These are phyloP conservation scores for Exutisphaerella laricina DNA, from an alignment of 2,329 filamentous ascomycete species.

Conservation along the genomic window DNA sequence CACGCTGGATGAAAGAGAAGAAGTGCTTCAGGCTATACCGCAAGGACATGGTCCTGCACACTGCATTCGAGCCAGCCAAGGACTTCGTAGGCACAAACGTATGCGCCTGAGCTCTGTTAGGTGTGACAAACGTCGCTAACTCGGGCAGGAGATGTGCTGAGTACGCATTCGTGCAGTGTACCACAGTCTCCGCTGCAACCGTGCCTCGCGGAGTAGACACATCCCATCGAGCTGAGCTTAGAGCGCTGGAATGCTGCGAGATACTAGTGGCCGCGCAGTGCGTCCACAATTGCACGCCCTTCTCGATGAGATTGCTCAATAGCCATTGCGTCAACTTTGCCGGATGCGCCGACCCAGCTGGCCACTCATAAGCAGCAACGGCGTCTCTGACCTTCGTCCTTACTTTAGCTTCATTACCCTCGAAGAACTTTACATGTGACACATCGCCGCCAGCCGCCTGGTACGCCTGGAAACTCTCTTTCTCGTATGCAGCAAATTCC, in stretches of 20 bases:
- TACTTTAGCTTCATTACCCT: conserved; percentile 36
- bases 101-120: conserved; percentile 44
- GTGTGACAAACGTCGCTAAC: conserved; percentile 35
- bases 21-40: conserved; percentile 45
- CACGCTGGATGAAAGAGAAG: conserved; percentile 47
- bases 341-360: conserved; percentile 46
- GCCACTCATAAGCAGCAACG: conserved; percentile 48
- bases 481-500: conserved; percentile 44
- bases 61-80: conserved; percentile 33
- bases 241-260: conserved; percentile 12
- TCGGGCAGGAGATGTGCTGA: conserved; percentile 36
- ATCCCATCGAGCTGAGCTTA: conserved; percentile 28
- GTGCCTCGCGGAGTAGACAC: conserved; percentile 34
- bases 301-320: conserved; percentile 34
- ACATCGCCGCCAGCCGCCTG: conserved; percentile 41
- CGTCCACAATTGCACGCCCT: conserved; percentile 41
- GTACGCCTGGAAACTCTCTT: conserved; percentile 37
- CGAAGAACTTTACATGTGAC: conserved; percentile 38
- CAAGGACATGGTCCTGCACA: conserved; percentile 42
- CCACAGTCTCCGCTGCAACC: conserved; percentile 28
- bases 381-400: conserved; percentile 37
- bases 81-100: conserved; percentile 38
- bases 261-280: conserved; percentile 37
- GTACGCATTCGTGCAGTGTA: conserved; percentile 42
- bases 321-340: conserved; percentile 49